These are phyloP conservation scores for Gracilariopsis chorda DNA, from an alignment of 23 red algal genomes.

Conservation along the genomic window DNA sequence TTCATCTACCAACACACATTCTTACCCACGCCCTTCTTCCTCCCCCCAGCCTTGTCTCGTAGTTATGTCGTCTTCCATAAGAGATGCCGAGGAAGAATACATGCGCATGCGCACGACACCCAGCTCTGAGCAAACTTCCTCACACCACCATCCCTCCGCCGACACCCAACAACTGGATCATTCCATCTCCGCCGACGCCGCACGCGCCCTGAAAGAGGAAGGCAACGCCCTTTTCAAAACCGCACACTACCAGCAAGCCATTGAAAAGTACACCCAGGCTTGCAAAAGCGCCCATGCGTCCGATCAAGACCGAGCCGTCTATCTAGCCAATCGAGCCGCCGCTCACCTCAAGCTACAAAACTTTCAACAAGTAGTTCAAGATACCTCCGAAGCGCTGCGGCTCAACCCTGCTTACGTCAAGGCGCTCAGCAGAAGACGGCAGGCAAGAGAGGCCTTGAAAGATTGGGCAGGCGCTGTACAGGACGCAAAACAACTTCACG, in stretches of 20 bases:
- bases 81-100: background rate
- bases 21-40: no score
- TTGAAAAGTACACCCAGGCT: constrained; percentile 76
- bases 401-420: constrained; percentile 47
- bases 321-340: constrained; percentile 79
- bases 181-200: constrained; percentile 29
- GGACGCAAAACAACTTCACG: constrained; percentile 54
- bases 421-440: constrained; percentile 39
- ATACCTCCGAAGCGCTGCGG: constrained; percentile 36
- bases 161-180: background rate
- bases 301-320: constrained; percentile 29
- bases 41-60: no score
- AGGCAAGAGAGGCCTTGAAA: constrained; percentile 12
- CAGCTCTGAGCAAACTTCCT: background rate
- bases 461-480: constrained; percentile 44
- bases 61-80: background rate
- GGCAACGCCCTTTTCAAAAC: constrained; percentile 64
- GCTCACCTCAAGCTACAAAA: constrained; percentile 67
- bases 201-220: constrained; percentile 46
- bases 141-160: background rate
- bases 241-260: constrained; percentile 62
- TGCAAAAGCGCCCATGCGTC: constrained; percentile 51
- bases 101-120: constrained; percentile 2
- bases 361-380: constrained; percentile 16
- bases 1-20: no score